Evolutionary conservation across 306 rosid species (phyloP).

Genomic region (Dalbergia oliveri): DNA sequence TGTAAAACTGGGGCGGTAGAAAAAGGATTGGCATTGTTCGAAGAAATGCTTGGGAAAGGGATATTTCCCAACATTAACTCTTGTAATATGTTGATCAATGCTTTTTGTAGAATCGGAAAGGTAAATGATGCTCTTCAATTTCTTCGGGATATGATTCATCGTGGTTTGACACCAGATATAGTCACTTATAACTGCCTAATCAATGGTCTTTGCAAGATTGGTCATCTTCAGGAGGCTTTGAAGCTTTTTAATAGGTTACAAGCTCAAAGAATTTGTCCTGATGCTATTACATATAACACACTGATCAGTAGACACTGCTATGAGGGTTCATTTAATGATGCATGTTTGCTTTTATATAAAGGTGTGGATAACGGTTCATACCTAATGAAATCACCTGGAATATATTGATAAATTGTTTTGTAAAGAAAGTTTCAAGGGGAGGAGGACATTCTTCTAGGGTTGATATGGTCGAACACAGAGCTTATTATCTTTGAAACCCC

Average conservation of each 20-base stretch:
- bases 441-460: conserved; percentile 34
- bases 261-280: conserved; percentile 74
- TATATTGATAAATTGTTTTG: conserved; percentile 64
- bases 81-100: conserved; percentile 82
- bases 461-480: conserved; percentile 20
- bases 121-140: conserved; percentile 75
- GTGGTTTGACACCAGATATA: conserved; percentile 76
- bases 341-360: conserved; percentile 68
- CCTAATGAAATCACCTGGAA: conserved; percentile 85
- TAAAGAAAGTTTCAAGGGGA: conserved; percentile 51
- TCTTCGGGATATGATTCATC: conserved; percentile 77
- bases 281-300: conserved; percentile 83
- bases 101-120: conserved; percentile 75
- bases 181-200: conserved; percentile 88
- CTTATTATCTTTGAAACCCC: conserved; percentile 36
- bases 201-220: conserved; percentile 85
- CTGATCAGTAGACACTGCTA: conserved; percentile 73
- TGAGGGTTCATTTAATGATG: conserved; percentile 70
- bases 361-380: conserved; percentile 74
- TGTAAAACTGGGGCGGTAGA: conserved; percentile 82
- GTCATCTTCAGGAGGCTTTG: conserved; percentile 67
- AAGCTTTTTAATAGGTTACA: conserved; percentile 76
- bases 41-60: conserved; percentile 85
- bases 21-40: conserved; percentile 70
- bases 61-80: conserved; percentile 61